Conservation (phyloP, 2,329 filamentous ascomycete genomes). For the Pseudohalonectria lignicola region DNA sequence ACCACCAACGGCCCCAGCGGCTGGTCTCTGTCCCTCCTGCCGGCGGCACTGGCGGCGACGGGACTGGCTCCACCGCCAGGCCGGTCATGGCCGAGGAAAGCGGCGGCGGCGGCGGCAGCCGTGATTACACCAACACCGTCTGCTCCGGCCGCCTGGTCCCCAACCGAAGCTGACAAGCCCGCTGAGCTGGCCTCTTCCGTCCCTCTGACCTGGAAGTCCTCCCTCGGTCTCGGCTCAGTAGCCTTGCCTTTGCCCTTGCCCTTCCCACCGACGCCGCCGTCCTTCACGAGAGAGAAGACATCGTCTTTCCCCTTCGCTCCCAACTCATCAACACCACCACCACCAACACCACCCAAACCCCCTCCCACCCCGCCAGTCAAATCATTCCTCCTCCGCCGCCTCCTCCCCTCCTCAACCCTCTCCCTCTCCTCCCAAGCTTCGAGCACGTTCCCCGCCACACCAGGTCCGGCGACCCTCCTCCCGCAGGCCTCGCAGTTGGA, state of each 20-base stretch:
- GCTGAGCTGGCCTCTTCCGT: too few relatives aligned
- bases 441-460: slow-evolving; percentile 66
- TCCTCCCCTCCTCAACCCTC: slow-evolving; percentile 24
- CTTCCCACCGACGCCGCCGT: slow-evolving; percentile 15
- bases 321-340: slow-evolving; percentile 18
- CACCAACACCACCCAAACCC: slow-evolving; percentile 5
- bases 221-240: slow-evolving; percentile 17
- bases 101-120: too few relatives aligned
- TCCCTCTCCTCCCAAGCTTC: slow-evolving; percentile 66
- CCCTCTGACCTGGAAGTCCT: slow-evolving; percentile 1
- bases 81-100: neutral
- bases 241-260: slow-evolving; percentile 18
- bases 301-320: slow-evolving; percentile 19
- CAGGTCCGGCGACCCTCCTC: slow-evolving; percentile 78
- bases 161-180: too few relatives aligned
- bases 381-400: slow-evolving; percentile 26
- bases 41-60: slow-evolving; percentile 20
- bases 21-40: slow-evolving; percentile 23
- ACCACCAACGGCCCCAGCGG: slow-evolving; percentile 56
- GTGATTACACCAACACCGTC: slow-evolving; percentile 22
- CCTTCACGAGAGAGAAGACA: slow-evolving; percentile 4
- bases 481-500: slow-evolving; percentile 84
- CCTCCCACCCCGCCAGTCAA: slow-evolving; percentile 14
- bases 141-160: slow-evolving; percentile 23
- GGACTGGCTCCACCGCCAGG: slow-evolving; percentile 8